Percentiles rank a stretch among this genome's conserved stretches.
Conservation (phyloP, 208 protist species). For the Porcisia deanei region DNA sequence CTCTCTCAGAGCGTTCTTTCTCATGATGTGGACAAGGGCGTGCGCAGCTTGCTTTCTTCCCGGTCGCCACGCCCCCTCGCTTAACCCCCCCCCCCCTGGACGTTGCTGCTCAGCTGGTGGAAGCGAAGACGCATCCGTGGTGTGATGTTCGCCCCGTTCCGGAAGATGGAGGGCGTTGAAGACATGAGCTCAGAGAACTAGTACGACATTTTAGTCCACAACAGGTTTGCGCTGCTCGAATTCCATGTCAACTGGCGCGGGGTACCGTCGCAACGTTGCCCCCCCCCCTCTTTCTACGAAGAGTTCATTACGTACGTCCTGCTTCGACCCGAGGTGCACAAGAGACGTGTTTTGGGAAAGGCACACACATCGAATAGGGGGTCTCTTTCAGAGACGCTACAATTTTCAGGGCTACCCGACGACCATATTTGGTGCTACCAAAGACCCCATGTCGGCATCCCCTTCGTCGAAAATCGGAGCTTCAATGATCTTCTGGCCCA, state of each 20-base stretch:
- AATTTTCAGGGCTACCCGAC: slow-evolving; percentile 50
- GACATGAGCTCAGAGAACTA: slow-evolving; percentile 41
- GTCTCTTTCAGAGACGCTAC: slow-evolving; percentile 16
- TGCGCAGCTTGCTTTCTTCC: slow-evolving; percentile 10
- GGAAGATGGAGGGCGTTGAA: slow-evolving; percentile 33
- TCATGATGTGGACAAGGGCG: background rate
- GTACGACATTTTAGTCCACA: slow-evolving; percentile 41
- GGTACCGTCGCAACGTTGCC: slow-evolving; percentile 42
- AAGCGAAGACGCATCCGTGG: background rate
- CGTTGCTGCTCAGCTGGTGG: background rate
- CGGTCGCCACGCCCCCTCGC: slow-evolving; percentile 1
- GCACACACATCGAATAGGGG: slow-evolving; percentile 28
- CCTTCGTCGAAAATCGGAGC: slow-evolving; percentile 33
- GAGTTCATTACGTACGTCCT: slow-evolving; percentile 24
- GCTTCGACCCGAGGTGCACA: slow-evolving; percentile 17
- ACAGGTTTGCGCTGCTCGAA: slow-evolving; percentile 56
- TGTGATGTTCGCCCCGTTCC: slow-evolving; percentile 1
- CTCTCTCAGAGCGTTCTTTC: background rate
- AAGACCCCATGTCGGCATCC: slow-evolving; percentile 21
- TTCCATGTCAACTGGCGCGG: slow-evolving; percentile 89
- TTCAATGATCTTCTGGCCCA: slow-evolving; percentile 34
- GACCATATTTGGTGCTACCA: slow-evolving; percentile 38
- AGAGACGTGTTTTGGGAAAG: slow-evolving; percentile 40
- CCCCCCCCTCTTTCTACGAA: slow-evolving; percentile 19
- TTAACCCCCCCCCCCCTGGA: background rate